phyloP scores from a whole-genome alignment of 1,284 basidiomycete genomes.

The Volvariella volvacea region DNA sequence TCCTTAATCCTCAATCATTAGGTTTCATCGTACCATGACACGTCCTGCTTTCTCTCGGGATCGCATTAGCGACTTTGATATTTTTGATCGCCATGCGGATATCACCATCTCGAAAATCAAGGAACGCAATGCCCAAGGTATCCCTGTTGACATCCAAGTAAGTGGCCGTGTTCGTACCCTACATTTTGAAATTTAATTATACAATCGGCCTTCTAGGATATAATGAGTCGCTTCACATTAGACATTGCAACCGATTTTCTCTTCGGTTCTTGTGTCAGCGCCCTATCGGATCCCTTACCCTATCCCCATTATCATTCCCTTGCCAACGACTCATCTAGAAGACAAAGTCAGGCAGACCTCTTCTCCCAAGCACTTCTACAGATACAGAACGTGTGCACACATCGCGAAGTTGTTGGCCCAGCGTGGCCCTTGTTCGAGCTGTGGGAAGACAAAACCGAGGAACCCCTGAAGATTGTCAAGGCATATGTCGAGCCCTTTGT shows the following conservation, averaged over 20 bases:
- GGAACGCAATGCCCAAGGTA: constrained; percentile 24
- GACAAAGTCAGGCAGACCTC: too few relatives aligned
- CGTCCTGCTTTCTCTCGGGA: constrained; percentile 44
- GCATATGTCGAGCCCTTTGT: constrained; percentile 14
- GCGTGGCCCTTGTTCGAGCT: neutral
- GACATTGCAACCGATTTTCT: constrained; percentile 44
- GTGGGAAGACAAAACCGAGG: constrained; percentile 1
- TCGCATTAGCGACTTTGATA: constrained; percentile 38
- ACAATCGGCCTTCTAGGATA: constrained; percentile 1
- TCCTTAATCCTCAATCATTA: too few relatives aligned
- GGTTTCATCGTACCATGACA: constrained; percentile 42
- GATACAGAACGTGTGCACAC: too few relatives aligned
- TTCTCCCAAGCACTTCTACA: too few relatives aligned
- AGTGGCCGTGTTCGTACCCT: constrained; percentile 1
- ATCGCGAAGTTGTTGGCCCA: too few relatives aligned
- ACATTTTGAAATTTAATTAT: neutral
- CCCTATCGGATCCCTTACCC: constrained; percentile 18
- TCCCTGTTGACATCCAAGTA: constrained; percentile 37
- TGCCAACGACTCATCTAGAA: too few relatives aligned
- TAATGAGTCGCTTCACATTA: constrained; percentile 27
- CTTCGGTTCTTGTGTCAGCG: constrained; percentile 30
- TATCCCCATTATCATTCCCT: too few relatives aligned
- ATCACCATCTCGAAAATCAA: constrained; percentile 25
- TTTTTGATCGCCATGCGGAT: constrained; percentile 33
- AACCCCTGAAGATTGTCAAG: constrained; percentile 8